Evolutionary conservation across 2,329 filamentous ascomycete species (phyloP).

Genomic region (Pseudogymnoascus destructans): DNA sequence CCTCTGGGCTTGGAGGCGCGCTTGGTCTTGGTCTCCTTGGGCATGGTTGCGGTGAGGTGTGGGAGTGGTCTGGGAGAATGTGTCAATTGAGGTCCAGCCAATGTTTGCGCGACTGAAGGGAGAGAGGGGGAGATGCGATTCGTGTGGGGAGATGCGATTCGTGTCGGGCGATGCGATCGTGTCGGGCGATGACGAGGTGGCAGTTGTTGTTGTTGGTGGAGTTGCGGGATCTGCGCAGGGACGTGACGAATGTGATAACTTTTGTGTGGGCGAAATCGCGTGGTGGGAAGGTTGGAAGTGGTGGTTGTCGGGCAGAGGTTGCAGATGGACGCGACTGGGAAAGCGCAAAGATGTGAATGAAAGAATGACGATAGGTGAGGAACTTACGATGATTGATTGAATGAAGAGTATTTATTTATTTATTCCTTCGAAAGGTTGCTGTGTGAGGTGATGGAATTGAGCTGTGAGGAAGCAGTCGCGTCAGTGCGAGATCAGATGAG

Average conservation of each 20-base stretch:
- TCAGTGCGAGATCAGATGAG: not conserved
- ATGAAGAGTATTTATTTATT: not conserved
- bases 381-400: not conserved
- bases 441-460: not conserved
- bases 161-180: no score
- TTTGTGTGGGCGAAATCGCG: not conserved
- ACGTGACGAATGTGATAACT: not conserved
- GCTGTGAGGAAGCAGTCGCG: not conserved
- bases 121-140: no score
- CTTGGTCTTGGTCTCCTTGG: slow-evolving; percentile 51
- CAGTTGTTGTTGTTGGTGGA: not conserved
- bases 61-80: slow-evolving; percentile 8
- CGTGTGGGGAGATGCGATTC: no score
- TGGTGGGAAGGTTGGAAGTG: not conserved
- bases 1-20: slow-evolving; percentile 46
- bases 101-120: not conserved
- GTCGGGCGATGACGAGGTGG: not conserved
- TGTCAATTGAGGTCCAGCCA: slow-evolving; percentile 9
- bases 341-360: not conserved
- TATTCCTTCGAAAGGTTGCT: not conserved
- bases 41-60: slow-evolving; percentile 38
- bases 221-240: not conserved
- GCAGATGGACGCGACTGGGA: not conserved
- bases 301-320: no score
- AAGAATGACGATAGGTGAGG: not conserved